These are phyloP conservation scores for Suillus subaureus DNA, from an alignment of 768 basidiomycete genomes.

Conservation along the genomic window DNA sequence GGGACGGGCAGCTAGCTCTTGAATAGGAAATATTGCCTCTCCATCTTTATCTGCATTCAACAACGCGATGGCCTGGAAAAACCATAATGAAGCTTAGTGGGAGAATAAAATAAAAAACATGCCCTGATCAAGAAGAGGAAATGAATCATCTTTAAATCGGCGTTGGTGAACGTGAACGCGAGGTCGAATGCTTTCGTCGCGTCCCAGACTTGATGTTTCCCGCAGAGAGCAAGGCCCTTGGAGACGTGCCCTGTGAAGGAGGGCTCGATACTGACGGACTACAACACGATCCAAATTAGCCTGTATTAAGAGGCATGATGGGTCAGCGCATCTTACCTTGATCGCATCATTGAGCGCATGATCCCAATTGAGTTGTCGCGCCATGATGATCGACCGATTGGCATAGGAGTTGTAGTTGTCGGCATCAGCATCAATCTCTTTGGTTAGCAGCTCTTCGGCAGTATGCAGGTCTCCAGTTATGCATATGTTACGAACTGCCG, in stretches of 20 bases:
- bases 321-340: neutral
- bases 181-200: neutral
- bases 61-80: neutral
- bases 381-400: neutral
- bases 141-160: neutral
- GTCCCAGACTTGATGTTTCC: neutral
- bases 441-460: neutral
- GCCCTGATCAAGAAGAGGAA: neutral
- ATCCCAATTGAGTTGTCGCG: neutral
- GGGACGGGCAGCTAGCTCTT: neutral
- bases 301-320: neutral
- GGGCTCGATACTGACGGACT: neutral
- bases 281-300: neutral
- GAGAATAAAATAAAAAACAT: neutral
- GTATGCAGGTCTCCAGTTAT: neutral
- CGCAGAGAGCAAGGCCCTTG: neutral
- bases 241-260: neutral
- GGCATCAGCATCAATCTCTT: neutral
- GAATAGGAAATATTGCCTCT: neutral
- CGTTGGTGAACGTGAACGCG: neutral
- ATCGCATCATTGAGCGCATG: neutral
- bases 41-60: neutral
- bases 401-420: neutral
- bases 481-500: neutral
- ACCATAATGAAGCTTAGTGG: neutral